Base-by-base conservation (phyloP, 2,329 filamentous ascomycete species). In the Lecanicillium sp. region DNA sequence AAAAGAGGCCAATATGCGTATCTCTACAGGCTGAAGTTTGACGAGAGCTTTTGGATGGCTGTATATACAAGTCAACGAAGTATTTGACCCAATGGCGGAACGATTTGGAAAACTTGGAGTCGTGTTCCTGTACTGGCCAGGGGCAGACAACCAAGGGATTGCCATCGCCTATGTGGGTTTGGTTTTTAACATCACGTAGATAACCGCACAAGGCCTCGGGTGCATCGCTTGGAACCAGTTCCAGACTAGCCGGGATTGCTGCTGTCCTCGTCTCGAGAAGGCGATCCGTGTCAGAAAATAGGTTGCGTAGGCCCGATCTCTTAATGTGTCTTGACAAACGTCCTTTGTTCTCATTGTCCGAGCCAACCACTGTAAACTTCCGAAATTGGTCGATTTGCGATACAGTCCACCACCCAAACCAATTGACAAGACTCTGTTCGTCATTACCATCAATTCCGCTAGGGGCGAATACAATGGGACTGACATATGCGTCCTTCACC, bases 401-500 rank as follows among this genome's bases (percentile, higher is more conserved):
- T 26, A 68, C 63, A 1, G 77, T 67, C 80, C 79, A 84, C 60
- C 69, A 76, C 1, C 75, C 78, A 58, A 82, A 84, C 74, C 77
- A 83, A 52, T 81, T 78, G 9, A 83, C 71, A 23, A 84, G 63
- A 49, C 74, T 80, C 56, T 81, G 75, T 56, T 84, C 81, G 51
- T 84, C 79, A 47, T 78, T 76, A 1, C 71, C 67, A 48, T 81
- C 72, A 38, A 84, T 75, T 2, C 53, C 60, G 3, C 65, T 55
- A 12, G 71, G 70, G 0, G 73, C 74, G 57, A 70, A 73, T 2
- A 75, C 58, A 5, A 82, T 55, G 69, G 64, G 19, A 58, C 27
- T 15, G 30, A 23, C 19, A 17, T n/a, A 5, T 17, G n/a, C 38
- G 8, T 21, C 44, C 15, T 21, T 29, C 30, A 41, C 12, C 3